Evolutionary conservation across 1,284 basidiomycete genomes (phyloP).

Genomic region (Tilletia walkeri): DNA sequence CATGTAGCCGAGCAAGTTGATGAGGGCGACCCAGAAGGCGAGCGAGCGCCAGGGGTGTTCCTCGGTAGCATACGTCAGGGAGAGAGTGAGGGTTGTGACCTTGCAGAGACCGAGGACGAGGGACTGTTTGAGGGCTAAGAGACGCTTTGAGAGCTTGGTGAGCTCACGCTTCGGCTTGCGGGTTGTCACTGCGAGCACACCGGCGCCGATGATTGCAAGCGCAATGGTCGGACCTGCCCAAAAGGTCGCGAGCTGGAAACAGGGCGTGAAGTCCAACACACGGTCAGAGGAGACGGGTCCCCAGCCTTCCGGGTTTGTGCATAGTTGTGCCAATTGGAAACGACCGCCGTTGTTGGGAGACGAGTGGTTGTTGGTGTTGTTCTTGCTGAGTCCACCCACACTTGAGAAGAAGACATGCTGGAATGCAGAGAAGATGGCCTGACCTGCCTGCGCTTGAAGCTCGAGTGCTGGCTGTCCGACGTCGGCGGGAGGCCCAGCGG

Average conservation of each 20-base stretch:
- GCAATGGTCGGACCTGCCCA: conserved; percentile 39
- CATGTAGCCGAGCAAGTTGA: conserved; percentile 34
- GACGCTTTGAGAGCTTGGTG: conserved; percentile 29
- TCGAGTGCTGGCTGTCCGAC: conserved; percentile 1
- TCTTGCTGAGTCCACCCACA: no score
- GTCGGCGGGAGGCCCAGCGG: not conserved
- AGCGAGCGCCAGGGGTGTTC: conserved; percentile 31
- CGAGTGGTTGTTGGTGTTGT: no score
- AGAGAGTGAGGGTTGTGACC: conserved; percentile 61
- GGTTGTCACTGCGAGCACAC: conserved; percentile 27
- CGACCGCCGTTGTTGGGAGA: not conserved
- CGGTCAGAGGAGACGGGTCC: conserved; percentile 64
- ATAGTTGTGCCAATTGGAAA: conserved; percentile 18
- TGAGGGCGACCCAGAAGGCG: conserved; percentile 31
- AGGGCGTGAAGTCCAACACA: conserved; percentile 76
- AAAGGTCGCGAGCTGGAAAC: conserved; percentile 69
- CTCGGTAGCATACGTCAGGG: conserved; percentile 49
- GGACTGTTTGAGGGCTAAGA: conserved; percentile 43
- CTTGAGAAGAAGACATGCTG: not conserved
- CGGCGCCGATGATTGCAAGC: conserved; percentile 35
- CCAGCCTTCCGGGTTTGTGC: conserved; percentile 61
- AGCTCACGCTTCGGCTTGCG: conserved; percentile 26
- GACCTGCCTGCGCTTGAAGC: conserved; percentile 11
- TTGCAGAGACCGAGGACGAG: conserved; percentile 64
- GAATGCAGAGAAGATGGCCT: conserved; percentile 1